Evolutionary conservation across 805 yeast genomes (phyloP).

Genomic region (Yarrowia bubula): DNA sequence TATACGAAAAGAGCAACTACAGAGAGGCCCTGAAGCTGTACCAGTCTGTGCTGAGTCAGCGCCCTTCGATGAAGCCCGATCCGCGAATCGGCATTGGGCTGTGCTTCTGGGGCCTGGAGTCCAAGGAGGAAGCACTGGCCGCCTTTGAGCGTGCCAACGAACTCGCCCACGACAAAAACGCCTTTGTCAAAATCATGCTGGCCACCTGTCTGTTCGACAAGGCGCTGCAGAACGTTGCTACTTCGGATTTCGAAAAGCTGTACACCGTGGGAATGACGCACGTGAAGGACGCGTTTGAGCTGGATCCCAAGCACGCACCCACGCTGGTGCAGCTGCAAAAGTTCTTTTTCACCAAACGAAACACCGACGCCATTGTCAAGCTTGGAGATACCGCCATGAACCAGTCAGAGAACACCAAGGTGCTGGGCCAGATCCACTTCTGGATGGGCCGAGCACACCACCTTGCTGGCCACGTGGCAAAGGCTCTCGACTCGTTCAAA

Average conservation of each 20-base stretch:
- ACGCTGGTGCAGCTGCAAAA: slow-evolving; percentile 66
- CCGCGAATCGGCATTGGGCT: slow-evolving; percentile 93
- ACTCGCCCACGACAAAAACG: slow-evolving; percentile 53
- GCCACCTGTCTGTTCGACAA: slow-evolving; percentile 61
- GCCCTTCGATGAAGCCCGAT: slow-evolving; percentile 78
- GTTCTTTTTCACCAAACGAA: slow-evolving; percentile 67
- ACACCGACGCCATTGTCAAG: slow-evolving; percentile 55
- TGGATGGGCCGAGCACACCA: slow-evolving; percentile 86
- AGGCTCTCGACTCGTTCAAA: slow-evolving; percentile 69
- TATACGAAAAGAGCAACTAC: slow-evolving; percentile 70
- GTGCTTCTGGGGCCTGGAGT: slow-evolving; percentile 87
- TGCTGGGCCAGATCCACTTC: slow-evolving; percentile 63
- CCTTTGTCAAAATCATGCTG: slow-evolving; percentile 17
- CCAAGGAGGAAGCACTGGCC: slow-evolving; percentile 66
- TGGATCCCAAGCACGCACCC: slow-evolving; percentile 53
- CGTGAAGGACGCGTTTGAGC: slow-evolving; percentile 43
- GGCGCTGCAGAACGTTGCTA: slow-evolving; percentile 53
- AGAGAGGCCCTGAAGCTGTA: slow-evolving; percentile 71
- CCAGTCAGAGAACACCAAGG: slow-evolving; percentile 42
- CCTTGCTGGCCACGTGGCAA: slow-evolving; percentile 55
- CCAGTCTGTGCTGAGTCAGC: slow-evolving; percentile 74
- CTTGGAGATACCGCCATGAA: slow-evolving; percentile 53
- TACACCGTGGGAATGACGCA: slow-evolving; percentile 59
- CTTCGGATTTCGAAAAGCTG: slow-evolving; percentile 51
- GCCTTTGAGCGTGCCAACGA: slow-evolving; percentile 83